phyloP scores from a whole-genome alignment of 75 land plant species.

The Sequoiadendron giganteum region DNA sequence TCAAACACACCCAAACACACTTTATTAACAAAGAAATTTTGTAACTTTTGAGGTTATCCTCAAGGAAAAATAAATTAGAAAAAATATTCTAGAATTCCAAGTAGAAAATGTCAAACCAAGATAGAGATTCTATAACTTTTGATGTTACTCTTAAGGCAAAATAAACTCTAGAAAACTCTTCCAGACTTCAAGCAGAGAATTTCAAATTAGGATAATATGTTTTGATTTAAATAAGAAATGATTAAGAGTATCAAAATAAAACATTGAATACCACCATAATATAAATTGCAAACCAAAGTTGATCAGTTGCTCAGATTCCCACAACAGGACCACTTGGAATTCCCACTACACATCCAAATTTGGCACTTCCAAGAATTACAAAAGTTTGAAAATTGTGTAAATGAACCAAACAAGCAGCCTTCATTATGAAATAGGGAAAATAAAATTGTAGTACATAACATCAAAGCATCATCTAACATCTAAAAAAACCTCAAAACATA shows the following conservation, averaged over 20 bases:
- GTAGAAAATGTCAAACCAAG: background rate
- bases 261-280: slow-evolving; percentile 59
- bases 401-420: background rate
- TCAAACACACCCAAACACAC: background rate
- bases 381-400: background rate
- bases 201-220: background rate
- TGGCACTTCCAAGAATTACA: background rate
- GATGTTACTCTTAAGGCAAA: too few relatives aligned
- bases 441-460: slow-evolving; percentile 17
- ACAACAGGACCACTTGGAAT: slow-evolving; percentile 91
- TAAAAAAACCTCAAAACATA: background rate
- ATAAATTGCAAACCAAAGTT: slow-evolving; percentile 80
- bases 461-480: slow-evolving; percentile 28
- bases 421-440: background rate
- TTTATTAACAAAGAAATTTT: background rate
- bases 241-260: background rate
- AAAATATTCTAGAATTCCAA: background rate
- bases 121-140: too few relatives aligned
- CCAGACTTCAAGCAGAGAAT: too few relatives aligned
- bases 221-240: background rate
- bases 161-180: too few relatives aligned
- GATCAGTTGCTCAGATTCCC: slow-evolving; percentile 81
- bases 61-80: background rate
- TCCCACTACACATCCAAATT: slow-evolving; percentile 59
- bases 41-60: background rate